Conservation (phyloP, 192 early-diverging fungal species). For the Entomortierella chlamydospora region DNA sequence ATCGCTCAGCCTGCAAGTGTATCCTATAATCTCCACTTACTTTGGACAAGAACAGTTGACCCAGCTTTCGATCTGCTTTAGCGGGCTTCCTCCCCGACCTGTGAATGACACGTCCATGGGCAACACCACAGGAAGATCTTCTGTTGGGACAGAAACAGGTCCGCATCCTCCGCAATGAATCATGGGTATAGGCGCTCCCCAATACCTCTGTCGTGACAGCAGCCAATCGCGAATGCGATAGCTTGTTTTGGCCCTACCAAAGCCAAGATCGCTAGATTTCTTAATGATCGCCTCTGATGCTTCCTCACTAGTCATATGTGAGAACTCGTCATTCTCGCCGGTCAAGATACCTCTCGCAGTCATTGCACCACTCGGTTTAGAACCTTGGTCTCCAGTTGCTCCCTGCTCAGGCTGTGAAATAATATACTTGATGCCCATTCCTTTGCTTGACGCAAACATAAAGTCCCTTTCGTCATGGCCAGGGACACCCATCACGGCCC, state of each 20-base stretch:
- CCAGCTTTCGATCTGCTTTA: slow-evolving; percentile 73
- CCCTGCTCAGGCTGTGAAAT: slow-evolving; percentile 54
- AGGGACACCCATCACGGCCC: slow-evolving; percentile 90
- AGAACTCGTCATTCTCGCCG: slow-evolving; percentile 64
- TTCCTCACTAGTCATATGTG: slow-evolving; percentile 68
- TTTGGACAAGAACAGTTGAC: slow-evolving; percentile 81
- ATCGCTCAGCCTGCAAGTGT: too few species aligned
- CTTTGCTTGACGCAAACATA: slow-evolving; percentile 70
- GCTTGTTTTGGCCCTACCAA: slow-evolving; percentile 64
- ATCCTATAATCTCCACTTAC: slow-evolving; percentile 63
- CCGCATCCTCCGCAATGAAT: slow-evolving; percentile 88
- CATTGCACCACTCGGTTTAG: slow-evolving; percentile 31
- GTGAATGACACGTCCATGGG: slow-evolving; percentile 70
- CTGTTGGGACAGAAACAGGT: slow-evolving; percentile 83
- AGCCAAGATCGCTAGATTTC: slow-evolving; percentile 58
- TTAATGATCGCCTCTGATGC: slow-evolving; percentile 66
- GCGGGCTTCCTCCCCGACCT: slow-evolving; percentile 76
- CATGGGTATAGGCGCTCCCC: slow-evolving; percentile 97
- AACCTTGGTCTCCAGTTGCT: not conserved
- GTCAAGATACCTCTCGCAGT: slow-evolving; percentile 70
- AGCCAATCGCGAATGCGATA: slow-evolving; percentile 96
- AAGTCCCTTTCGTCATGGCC: slow-evolving; percentile 83
- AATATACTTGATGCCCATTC: slow-evolving; percentile 63
- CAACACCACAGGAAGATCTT: slow-evolving; percentile 82
- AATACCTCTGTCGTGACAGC: slow-evolving; percentile 93